phyloP scores from a whole-genome alignment of 352 stramenopile genomes.

The Phytophthora chlamydospora region DNA sequence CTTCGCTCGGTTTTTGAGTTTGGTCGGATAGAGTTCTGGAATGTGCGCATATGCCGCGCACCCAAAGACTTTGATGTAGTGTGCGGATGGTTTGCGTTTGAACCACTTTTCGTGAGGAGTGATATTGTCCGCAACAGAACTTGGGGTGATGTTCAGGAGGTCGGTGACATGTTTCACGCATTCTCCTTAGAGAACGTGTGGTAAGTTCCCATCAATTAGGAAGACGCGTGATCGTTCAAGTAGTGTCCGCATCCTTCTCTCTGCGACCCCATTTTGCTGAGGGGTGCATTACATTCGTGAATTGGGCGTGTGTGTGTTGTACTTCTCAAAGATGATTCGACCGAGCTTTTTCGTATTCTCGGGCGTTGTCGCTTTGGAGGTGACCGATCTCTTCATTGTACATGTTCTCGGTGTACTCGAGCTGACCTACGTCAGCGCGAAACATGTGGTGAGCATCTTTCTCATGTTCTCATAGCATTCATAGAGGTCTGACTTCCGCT shows the following conservation, averaged over 20 bases:
- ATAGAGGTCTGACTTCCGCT: conserved; percentile 7
- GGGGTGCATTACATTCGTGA: conserved; percentile 18
- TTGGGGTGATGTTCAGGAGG: conserved; percentile 2
- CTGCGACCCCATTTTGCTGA: conserved; percentile 22
- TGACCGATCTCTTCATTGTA: too few species aligned
- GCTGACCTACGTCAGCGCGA: not conserved
- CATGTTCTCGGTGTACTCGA: not conserved
- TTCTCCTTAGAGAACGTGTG: conserved; percentile 5
- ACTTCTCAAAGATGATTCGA: conserved; percentile 12
- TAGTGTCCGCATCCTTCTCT: conserved; percentile 22
- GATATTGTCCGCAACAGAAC: not conserved
- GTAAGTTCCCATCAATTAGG: not conserved
- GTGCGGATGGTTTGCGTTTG: not conserved
- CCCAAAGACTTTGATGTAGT: conserved; percentile 7
- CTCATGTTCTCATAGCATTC: conserved; percentile 16
- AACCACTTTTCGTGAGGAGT: conserved; percentile 4
- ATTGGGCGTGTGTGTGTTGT: conserved; percentile 26
- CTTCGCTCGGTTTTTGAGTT: conserved; percentile 1
- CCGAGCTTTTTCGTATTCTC: conserved; percentile 21
- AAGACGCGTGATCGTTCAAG: conserved; percentile 11
- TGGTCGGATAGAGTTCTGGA: not conserved
- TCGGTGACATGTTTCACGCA: too few species aligned
- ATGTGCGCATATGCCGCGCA: conserved; percentile 4
- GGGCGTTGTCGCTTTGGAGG: conserved; percentile 11
- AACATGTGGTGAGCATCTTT: conserved; percentile 7